Conservation (phyloP, 805 yeast genomes). For the Lipomyces anomalus region DNA sequence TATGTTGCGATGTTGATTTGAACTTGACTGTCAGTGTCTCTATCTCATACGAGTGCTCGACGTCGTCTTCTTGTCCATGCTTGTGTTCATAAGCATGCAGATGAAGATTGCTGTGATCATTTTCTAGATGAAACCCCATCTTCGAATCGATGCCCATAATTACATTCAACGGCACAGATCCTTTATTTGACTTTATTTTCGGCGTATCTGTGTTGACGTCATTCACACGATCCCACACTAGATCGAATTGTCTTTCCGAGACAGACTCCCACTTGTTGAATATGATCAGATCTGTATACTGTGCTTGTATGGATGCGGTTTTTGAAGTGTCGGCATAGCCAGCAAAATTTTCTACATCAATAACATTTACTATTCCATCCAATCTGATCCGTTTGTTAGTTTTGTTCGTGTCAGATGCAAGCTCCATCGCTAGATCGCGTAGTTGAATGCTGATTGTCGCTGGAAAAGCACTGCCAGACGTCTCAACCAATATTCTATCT, state of each 20-base stretch:
- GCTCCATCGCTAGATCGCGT: constrained; percentile 20
- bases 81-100: not conserved
- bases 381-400: constrained; percentile 8
- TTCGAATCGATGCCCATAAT: constrained; percentile 24
- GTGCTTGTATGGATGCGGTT: constrained; percentile 24
- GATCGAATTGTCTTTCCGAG: constrained; percentile 20
- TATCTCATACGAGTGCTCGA: constrained; percentile 16
- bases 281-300: constrained; percentile 24
- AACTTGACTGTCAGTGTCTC: constrained; percentile 21
- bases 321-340: constrained; percentile 25
- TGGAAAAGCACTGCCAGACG: constrained; percentile 26
- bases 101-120: not conserved
- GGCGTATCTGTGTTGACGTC: constrained; percentile 26
- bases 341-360: constrained; percentile 23
- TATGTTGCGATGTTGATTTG: not conserved
- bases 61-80: not conserved
- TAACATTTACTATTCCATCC: constrained; percentile 24
- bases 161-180: constrained; percentile 20
- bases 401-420: not conserved
- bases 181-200: constrained; percentile 19
- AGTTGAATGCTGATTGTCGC: constrained; percentile 24
- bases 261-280: constrained; percentile 25
- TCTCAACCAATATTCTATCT: constrained; percentile 24
- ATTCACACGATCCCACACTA: constrained; percentile 23
- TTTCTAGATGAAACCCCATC: constrained; percentile 10